These are phyloP conservation scores for Gossypium davidsonii DNA, from an alignment of 441 rosid species.

Conservation along the genomic window DNA sequence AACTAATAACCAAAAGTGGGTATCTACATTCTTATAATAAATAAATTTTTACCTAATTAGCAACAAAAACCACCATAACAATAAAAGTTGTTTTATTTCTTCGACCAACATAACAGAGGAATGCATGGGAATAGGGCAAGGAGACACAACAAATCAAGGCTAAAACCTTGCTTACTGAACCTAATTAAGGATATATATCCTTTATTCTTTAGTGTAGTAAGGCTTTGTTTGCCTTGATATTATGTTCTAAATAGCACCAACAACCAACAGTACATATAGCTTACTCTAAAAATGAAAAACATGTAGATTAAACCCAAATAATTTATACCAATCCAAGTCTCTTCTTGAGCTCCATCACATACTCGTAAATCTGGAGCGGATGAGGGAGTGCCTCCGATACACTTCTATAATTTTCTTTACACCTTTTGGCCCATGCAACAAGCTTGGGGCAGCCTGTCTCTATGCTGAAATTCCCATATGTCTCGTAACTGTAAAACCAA, in stretches of 20 bases:
- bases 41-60: too few relatives aligned
- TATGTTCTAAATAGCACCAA: too few relatives aligned
- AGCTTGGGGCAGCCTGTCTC: constrained; percentile 10
- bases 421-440: constrained; percentile 15
- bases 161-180: too few relatives aligned
- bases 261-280: too few relatives aligned
- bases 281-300: background rate
- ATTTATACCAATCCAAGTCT: constrained; percentile 3
- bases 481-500: constrained; percentile 21
- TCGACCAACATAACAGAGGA: background rate
- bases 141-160: background rate
- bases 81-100: background rate
- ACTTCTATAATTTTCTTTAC: background rate
- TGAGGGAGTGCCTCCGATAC: constrained; percentile 3
- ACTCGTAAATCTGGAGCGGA: constrained; percentile 1
- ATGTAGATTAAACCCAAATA: background rate
- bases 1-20: too few relatives aligned
- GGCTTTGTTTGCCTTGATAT: too few relatives aligned
- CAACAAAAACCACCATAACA: too few relatives aligned
- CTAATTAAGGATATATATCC: too few relatives aligned
- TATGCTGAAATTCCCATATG: constrained; percentile 9
- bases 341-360: constrained; percentile 5
- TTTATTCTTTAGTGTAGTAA: too few relatives aligned
- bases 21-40: too few relatives aligned
- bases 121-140: background rate